Evolutionary conservation across 345 rosid genomes (phyloP).

Genomic region (Citrus medica): DNA sequence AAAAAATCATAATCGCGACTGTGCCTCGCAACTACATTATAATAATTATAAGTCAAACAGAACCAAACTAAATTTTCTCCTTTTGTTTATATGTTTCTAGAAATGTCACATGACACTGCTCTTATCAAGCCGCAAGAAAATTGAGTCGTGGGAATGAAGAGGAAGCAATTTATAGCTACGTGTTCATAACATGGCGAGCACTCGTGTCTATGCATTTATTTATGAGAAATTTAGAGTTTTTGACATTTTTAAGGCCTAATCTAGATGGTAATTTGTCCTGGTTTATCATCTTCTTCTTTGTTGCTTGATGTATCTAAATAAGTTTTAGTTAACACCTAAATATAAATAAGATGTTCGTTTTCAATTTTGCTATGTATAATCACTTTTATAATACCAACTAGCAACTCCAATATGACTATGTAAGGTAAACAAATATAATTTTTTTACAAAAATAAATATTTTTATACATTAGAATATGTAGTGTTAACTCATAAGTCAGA

Average conservation of each 20-base stretch:
- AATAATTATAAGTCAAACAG: too few species aligned
- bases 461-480: rapidly evolving
- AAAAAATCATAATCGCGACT: too few species aligned
- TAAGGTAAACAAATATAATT: too few species aligned
- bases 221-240: neutral
- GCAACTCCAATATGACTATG: too few species aligned
- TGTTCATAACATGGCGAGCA: neutral
- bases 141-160: neutral
- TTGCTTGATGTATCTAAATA: rapidly evolving
- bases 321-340: too few species aligned
- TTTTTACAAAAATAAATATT: too few species aligned
- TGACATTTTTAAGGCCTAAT: rapidly evolving
- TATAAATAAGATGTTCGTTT: too few species aligned
- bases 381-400: too few species aligned
- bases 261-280: neutral
- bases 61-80: too few species aligned
- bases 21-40: too few species aligned
- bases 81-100: neutral
- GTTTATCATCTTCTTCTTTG: neutral
- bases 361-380: too few species aligned
- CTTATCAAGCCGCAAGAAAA: neutral
- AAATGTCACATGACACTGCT: neutral
- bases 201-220: neutral
- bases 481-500: too few species aligned
- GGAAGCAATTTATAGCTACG: neutral